Evolutionary conservation across 306 rosid species (phyloP), one percentile per base, ranked within the genome.

Genomic region (Alnus glutinosa): DNA sequence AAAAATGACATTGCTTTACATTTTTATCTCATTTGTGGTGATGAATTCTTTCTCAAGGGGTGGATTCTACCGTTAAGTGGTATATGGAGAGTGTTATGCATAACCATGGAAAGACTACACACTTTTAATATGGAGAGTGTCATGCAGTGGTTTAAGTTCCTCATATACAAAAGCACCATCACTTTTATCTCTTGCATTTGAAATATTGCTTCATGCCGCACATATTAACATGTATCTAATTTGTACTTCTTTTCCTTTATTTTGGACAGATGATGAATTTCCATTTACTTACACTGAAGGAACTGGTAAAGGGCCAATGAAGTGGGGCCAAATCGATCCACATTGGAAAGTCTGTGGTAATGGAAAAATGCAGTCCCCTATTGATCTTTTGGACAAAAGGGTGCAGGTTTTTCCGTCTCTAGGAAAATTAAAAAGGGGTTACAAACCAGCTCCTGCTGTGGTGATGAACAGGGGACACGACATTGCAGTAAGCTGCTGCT

Each of bases 281-380:
- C 55, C 79, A 42, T 92, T 76, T 72, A 51, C 52, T 67, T 94
- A 92, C 70, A 19, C 15, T 12, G 82, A 85, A 75, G 91, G 89
- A 81, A 75, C 16, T 80, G 84, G 82, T 7, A 87, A 78, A 52
- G 97, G 97, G 73, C 98, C 94, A 83, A 82, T 84, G 75, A 72
- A 78, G 48, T 94, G 98, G 98, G 87, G 92, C 9, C 2, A 55
- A 3, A n/a, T 94, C 9, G 75, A 92, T 54, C 87, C 94, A 49
- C 57, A 85, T 47, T 92, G 98, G 98, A 75, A 87, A 83, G 47
- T 39, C 44, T 94, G 97, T 83, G 86, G 75, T 9, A 71, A 50
- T 34, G 98, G 97, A 39, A 87, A 87, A 80, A 44, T 37, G 68
- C 98, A 94, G 74, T 94, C 97, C 84, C 98, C 98, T 3, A 92